Evolutionary conservation across 2,329 filamentous ascomycete species (phyloP), one percentile per base, ranked within the genome.

Genomic region (Cytospora mali): DNA sequence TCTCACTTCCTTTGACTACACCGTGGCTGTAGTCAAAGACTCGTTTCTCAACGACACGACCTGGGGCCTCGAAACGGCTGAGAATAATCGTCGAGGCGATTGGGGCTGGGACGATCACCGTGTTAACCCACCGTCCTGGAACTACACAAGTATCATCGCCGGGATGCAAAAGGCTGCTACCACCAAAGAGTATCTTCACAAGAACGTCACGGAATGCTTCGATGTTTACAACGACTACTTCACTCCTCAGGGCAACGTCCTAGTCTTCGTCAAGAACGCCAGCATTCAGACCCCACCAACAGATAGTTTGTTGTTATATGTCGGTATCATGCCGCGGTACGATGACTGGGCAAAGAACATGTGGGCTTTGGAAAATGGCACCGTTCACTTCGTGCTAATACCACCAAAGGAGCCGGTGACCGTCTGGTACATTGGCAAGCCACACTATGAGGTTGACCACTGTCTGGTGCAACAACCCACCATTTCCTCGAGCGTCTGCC

Each of bases 261-360:
- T 69, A 27, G 53, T 69, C 27, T 62, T 69, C 28, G 64, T 69
- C 16, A 62, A 64, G 27, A 69, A 68, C 55, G 54, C 66, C 14
- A 65, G 59, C 6, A 51, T 67, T 5, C 63, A 66, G 42, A 14
- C 27, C 1, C 58, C 67, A 5, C 28, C 51, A 3, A 55, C 62
- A 13, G 66, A 69, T 33, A 71, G 68, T 33, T 57, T 71, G 35
- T 58, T 71, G 13, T 61, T 69, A 25, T 70, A 69, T 48, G 67
- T 68, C 7, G 64, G 64, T 3, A 59, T 70, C 14, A 60, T 69
- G 23, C 68, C 67, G 9, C 58, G 68, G 2, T 61, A 33, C 1
- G 68, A 71, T 35, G 61, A 69, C 50, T 70, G 69, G 69, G 64
- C 64, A 6, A 71, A 73, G 63, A 70, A 71, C 54, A 61, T 71